phyloP scores from a whole-genome alignment of 2,329 filamentous ascomycete species.

The Colletotrichum tabaci region DNA sequence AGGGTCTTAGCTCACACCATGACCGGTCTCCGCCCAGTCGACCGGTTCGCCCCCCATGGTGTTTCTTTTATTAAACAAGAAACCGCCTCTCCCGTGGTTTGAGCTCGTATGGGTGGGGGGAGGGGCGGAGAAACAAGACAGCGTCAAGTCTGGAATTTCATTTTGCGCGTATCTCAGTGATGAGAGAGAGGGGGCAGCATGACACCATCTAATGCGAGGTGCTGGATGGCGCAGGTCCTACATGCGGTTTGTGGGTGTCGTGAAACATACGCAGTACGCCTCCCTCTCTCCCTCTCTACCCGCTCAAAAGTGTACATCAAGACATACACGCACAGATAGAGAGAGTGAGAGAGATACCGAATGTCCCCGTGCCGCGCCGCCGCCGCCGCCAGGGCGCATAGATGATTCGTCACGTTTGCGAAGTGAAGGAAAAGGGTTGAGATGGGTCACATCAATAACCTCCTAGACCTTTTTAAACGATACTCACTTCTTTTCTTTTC shows the following conservation, averaged over 20 bases:
- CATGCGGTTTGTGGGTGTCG: not conserved
- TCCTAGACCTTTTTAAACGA: not conserved
- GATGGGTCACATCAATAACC: not conserved
- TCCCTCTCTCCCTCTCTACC: not conserved
- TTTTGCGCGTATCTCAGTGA: not conserved
- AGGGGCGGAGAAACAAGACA: not conserved
- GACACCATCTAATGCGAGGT: conserved; percentile 5
- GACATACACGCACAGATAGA: too few species aligned
- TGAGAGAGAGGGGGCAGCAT: not conserved
- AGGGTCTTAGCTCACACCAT: not conserved
- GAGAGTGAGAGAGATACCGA: not conserved
- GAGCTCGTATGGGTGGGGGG: not conserved
- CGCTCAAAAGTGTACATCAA: not conserved
- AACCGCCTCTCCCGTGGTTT: conserved; percentile 6
- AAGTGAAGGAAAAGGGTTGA: not conserved
- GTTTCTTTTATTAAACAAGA: too few species aligned
- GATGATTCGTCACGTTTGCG: conserved; percentile 22
- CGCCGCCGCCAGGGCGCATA: conserved; percentile 14
- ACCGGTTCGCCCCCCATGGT: not conserved
- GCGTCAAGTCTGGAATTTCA: not conserved
- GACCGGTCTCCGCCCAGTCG: not conserved
- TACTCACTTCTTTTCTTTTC: not conserved
- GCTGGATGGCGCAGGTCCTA: not conserved
- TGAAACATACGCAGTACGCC: not conserved
- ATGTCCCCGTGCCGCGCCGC: not conserved